phyloP scores from a whole-genome alignment of 2,329 filamentous ascomycete species.

The Emmonsiellopsis sp. region DNA sequence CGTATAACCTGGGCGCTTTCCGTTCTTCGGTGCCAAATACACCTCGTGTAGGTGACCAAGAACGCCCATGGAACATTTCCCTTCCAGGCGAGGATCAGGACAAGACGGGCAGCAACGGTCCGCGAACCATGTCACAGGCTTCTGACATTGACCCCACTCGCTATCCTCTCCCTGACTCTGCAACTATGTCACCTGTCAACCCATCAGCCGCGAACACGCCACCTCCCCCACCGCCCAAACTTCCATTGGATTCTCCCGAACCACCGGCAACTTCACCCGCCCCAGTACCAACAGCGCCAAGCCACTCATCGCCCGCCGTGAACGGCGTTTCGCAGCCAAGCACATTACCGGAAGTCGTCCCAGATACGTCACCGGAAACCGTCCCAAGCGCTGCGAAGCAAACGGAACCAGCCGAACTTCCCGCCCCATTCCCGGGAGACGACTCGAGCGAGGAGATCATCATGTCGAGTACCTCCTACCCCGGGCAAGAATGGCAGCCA shows the following conservation, averaged over 20 bases:
- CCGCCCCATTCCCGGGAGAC: slow-evolving; percentile 20
- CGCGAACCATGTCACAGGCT: not conserved
- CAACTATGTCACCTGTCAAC: not conserved
- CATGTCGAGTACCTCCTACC: slow-evolving; percentile 42
- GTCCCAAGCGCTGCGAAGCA: slow-evolving; percentile 13
- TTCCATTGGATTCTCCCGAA: not conserved
- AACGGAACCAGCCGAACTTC: slow-evolving; percentile 25
- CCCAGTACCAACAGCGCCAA: not conserved
- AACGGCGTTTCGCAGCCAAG: too few relatives aligned
- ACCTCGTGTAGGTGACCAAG: slow-evolving; percentile 27
- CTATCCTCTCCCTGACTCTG: slow-evolving; percentile 2
- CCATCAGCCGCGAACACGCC: not conserved
- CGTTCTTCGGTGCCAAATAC: slow-evolving; percentile 20
- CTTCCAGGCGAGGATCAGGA: slow-evolving; percentile 20
- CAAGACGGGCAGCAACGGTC: not conserved
- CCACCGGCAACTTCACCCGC: not conserved
- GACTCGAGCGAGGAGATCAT: slow-evolving; percentile 37
- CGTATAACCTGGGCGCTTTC: slow-evolving; percentile 26
- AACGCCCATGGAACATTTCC: slow-evolving; percentile 27
- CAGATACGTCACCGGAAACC: not conserved
- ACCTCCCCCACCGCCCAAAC: slow-evolving; percentile 5
- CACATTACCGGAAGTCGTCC: too few relatives aligned
- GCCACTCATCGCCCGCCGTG: not conserved
- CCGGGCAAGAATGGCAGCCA: slow-evolving; percentile 40
- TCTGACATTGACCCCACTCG: slow-evolving; percentile 2